Evolutionary conservation across 1,284 basidiomycete species (phyloP).

Genomic region (Earliella scabrosa): DNA sequence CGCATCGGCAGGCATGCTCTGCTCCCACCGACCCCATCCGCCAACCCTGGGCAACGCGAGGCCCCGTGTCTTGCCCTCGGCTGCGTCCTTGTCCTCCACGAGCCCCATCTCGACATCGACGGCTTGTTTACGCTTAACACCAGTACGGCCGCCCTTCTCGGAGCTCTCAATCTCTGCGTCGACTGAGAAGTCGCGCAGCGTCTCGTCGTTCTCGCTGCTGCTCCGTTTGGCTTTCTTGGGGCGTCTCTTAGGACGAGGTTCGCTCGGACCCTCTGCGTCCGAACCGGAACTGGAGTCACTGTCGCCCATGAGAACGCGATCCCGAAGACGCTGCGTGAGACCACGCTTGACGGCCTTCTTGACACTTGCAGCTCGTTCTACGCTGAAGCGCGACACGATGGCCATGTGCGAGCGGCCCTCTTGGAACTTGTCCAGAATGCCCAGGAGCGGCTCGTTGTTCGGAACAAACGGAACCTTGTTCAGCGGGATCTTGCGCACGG

Average conservation of each 20-base stretch:
- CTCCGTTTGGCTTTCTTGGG: slow-evolving; percentile 32
- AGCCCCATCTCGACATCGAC: slow-evolving; percentile 46
- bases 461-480: slow-evolving; percentile 89
- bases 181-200: slow-evolving; percentile 34
- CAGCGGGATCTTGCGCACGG: slow-evolving; percentile 77
- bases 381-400: slow-evolving; percentile 70
- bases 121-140: slow-evolving; percentile 24
- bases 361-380: slow-evolving; percentile 59
- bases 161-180: slow-evolving; percentile 35
- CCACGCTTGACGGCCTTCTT: slow-evolving; percentile 73
- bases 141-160: slow-evolving; percentile 27
- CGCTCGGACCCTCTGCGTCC: slow-evolving; percentile 35
- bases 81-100: slow-evolving; percentile 31
- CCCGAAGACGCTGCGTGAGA: slow-evolving; percentile 69
- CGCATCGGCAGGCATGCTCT: slow-evolving; percentile 85
- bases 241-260: slow-evolving; percentile 26
- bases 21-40: slow-evolving; percentile 56
- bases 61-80: slow-evolving; percentile 44
- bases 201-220: slow-evolving; percentile 37
- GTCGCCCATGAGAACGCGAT: slow-evolving; percentile 70
- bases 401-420: slow-evolving; percentile 93
- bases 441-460: slow-evolving; percentile 83
- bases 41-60: slow-evolving; percentile 40
- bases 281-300: slow-evolving; percentile 45
- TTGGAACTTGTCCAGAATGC: slow-evolving; percentile 90